These are phyloP conservation scores for Pistacia vera DNA, from an alignment of 345 rosid species.

Conservation along the genomic window DNA sequence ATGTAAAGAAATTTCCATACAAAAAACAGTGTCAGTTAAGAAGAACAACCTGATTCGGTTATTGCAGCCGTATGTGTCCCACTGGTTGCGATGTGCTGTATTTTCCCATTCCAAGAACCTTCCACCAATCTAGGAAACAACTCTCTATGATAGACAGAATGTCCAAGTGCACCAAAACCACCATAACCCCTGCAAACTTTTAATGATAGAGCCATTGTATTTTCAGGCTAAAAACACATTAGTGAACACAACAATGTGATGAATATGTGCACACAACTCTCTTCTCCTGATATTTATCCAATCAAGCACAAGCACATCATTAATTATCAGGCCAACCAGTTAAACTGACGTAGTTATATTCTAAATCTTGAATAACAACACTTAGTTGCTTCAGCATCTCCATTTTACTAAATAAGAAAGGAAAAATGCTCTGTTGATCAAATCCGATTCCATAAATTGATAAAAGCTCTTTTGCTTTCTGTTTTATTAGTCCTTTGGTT, in stretches of 20 bases:
- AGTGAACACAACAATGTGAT: background rate
- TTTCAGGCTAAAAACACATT: background rate
- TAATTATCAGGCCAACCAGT: background rate
- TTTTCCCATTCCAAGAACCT: conserved; percentile 58
- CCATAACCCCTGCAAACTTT: conserved; percentile 89
- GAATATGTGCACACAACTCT: background rate
- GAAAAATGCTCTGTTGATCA: no score
- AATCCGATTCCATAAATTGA: no score
- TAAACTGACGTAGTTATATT: background rate
- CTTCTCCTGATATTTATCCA: background rate
- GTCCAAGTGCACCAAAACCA: conserved; percentile 97
- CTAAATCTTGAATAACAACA: background rate
- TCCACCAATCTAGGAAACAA: conserved; percentile 81
- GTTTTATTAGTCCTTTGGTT: no score
- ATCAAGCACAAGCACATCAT: background rate
- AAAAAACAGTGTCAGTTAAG: background rate
- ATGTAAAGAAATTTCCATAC: background rate
- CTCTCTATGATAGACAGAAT: conserved; percentile 83
- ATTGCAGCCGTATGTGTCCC: conserved; percentile 91
- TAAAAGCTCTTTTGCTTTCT: no score
- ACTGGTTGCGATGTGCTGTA: conserved; percentile 69
- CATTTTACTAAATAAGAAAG: background rate
- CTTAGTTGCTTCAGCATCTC: background rate
- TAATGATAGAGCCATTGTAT: conserved; percentile 28
- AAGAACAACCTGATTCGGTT: conserved; percentile 67